Base-by-base conservation (phyloP, 345 rosid genomes). In the Heritiera littoralis region DNA sequence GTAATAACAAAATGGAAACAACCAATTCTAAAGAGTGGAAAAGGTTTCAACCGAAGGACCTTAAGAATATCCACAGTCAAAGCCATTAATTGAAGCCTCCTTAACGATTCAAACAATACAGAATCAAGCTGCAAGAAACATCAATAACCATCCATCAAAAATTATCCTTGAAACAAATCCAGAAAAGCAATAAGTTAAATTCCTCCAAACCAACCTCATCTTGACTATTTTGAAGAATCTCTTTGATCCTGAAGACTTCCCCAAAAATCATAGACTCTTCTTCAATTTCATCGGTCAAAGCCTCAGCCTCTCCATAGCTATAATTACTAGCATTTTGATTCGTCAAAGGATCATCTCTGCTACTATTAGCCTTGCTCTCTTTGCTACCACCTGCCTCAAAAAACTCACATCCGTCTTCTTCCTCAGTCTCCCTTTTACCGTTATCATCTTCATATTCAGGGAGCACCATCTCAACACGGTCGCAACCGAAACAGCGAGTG, bases 211-310 rank as follows among this genome's bases (percentile, higher is more conserved):
- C 56, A 78, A 93, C 97, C 98, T 93, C 90, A 32, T 90, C 88
- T 40, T 83, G 80, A 80, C 75, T 70, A 79, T 87, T 88, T 30
- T 78, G 83, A 55, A 95, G 83, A 82, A 91, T 55, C 78, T 86
- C 90, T 83, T 91, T 95, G 83, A 93, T 92, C 89, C 96, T 89
- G 56, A 78, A 54, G 56, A 95, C 96, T 79, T 95, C 99, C 65
- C 77, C 92, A 77, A 86, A 78, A 65, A 85, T 54, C 79, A 77
- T 81, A 83, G 98, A 84, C 63, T 79, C 90, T 49, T 92, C 90
- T 68, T 93, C 99, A 41, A 95, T 92, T 80, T 89, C 96, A 83
- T 93, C 97, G 28, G 94, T 93, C 84, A 95, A 89, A 3, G 97
- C 98, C 82, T 93, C 97, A 63, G 92, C 94, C 48, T 92, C 99